Percentiles rank a stretch among this genome's conserved stretches.
These are phyloP conservation scores for Saururus chinensis DNA, from an alignment of 164 flowering plant genomes.

Conservation along the genomic window DNA sequence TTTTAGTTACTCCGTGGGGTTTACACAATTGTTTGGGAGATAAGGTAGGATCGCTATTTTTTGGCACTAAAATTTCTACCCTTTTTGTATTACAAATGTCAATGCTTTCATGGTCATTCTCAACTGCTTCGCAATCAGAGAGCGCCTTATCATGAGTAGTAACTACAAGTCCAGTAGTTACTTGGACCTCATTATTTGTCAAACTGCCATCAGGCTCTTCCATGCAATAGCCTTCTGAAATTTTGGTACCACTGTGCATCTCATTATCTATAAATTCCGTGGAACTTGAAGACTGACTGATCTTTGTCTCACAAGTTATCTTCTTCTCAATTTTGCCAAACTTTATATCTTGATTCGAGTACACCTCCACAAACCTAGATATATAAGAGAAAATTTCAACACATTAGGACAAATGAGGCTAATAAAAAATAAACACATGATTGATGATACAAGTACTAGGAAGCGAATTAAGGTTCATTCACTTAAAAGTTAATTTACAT, in stretches of 20 bases:
- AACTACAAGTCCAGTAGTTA: background rate
- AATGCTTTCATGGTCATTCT: constrained; percentile 11
- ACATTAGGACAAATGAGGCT: background rate
- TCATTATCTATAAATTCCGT: constrained; percentile 2
- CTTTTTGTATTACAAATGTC: background rate
- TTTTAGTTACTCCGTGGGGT: background rate
- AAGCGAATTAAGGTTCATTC: too few relatives aligned
- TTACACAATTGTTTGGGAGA: background rate
- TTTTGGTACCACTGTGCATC: constrained; percentile 3
- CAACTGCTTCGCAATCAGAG: constrained; percentile 13
- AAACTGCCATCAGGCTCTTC: background rate
- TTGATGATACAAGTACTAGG: background rate
- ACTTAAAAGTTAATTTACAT: background rate
- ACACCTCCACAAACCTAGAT: constrained; percentile 49
- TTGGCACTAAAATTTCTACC: background rate
- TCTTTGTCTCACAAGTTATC: constrained; percentile 45
- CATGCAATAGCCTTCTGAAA: constrained; percentile 9
- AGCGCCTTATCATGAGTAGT: background rate
- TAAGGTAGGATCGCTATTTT: background rate
- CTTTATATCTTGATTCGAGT: constrained; percentile 31
- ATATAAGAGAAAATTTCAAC: background rate
- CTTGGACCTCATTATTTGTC: background rate
- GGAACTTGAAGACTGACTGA: constrained; percentile 6
- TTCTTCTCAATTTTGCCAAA: constrained; percentile 72
- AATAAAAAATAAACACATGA: background rate